phyloP scores from a whole-genome alignment of 495 filamentous ascomycete species.

The Aspergillus leporis region DNA sequence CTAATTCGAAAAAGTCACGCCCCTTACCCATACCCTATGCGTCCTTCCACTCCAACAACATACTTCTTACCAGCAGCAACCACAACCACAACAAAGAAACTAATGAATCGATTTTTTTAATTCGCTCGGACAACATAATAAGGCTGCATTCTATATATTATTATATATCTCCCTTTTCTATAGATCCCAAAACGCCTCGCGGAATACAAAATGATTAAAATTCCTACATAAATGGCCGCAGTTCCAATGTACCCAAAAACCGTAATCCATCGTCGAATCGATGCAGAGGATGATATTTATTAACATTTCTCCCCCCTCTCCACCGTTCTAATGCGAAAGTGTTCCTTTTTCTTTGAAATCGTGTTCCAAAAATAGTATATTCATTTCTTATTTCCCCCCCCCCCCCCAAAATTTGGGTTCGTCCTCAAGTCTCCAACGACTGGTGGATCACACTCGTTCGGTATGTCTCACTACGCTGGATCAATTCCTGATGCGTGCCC shows the following conservation, averaged over 20 bases:
- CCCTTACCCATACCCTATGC: background rate
- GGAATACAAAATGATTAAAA: background rate
- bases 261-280: background rate
- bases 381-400: background rate
- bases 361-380: too few species aligned
- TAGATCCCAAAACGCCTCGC: background rate
- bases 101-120: background rate
- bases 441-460: slow-evolving; percentile 50
- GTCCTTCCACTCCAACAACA: too few species aligned
- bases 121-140: background rate
- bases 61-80: too few species aligned
- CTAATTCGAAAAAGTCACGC: slow-evolving; percentile 1
- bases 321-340: too few species aligned
- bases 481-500: slow-evolving; percentile 68
- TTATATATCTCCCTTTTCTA: background rate
- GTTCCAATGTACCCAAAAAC: background rate
- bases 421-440: slow-evolving; percentile 29
- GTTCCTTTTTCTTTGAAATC: too few species aligned
- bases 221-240: background rate
- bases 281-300: background rate
- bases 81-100: background rate
- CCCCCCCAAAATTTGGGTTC: background rate
- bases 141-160: background rate
- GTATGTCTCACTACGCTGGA: slow-evolving; percentile 60
- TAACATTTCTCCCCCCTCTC: background rate